A percentile compares a stretch with the other conserved stretches of the same genome.
phyloP scores from a whole-genome alignment of 2,329 filamentous ascomycete species.

The Trichoderma sp. region DNA sequence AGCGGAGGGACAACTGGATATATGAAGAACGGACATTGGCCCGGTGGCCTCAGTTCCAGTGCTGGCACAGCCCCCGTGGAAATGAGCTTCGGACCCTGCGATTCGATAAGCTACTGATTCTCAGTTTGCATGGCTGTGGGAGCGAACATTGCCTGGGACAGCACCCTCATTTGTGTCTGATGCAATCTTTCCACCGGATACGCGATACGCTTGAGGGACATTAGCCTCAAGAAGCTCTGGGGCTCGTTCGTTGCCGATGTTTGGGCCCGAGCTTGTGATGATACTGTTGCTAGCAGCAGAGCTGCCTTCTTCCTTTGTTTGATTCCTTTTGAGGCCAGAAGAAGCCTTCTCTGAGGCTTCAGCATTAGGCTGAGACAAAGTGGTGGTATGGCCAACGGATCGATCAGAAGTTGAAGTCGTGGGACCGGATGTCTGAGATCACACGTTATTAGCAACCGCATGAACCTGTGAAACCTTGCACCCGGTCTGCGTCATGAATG shows the following conservation, averaged over 20 bases:
- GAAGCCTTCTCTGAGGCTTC: background rate
- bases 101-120: background rate
- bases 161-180: background rate
- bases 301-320: background rate
- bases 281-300: background rate
- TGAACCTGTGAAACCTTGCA: constrained; percentile 16
- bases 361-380: background rate
- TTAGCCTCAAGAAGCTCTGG: background rate
- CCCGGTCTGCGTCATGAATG: background rate
- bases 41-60: background rate
- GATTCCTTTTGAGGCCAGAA: background rate
- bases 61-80: background rate
- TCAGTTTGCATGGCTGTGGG: background rate
- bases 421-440: background rate
- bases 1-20: background rate
- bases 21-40: background rate
- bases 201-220: background rate
- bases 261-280: background rate
- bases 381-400: background rate
- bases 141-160: background rate
- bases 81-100: background rate
- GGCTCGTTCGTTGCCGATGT: background rate
- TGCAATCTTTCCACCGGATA: background rate
- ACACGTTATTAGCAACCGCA: background rate
- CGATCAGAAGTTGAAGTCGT: background rate